phyloP scores from a whole-genome alignment of 768 basidiomycete species.

The Suillus clintonianus region DNA sequence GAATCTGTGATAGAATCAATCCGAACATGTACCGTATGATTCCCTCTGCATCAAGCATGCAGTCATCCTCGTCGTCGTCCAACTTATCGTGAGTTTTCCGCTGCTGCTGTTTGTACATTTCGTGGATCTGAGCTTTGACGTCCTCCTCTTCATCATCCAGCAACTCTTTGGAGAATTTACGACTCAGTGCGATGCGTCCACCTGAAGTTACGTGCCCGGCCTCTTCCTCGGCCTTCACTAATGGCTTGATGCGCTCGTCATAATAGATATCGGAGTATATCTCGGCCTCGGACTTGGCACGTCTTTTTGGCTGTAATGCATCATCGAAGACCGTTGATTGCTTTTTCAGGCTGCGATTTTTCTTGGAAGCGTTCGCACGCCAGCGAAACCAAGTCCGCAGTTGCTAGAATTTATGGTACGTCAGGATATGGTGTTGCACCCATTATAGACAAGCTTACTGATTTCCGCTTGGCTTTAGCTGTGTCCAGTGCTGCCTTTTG shows the following conservation, averaged over 20 bases:
- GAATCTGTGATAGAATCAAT: background rate
- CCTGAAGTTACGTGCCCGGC: background rate
- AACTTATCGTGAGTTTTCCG: background rate
- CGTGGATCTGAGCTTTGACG: background rate
- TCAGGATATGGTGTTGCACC: background rate
- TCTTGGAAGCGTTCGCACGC: background rate
- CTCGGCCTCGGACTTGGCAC: background rate
- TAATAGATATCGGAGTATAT: background rate
- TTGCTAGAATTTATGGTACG: background rate
- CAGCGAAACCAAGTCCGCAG: slow-evolving; percentile 5
- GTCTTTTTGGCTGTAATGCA: background rate
- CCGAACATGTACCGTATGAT: background rate
- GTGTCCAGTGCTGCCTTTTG: background rate
- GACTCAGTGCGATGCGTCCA: background rate
- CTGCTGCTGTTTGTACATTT: slow-evolving; percentile 2
- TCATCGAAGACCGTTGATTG: background rate
- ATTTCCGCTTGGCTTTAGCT: background rate
- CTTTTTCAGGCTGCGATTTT: background rate
- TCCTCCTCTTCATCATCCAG: background rate
- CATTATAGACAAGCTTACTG: background rate
- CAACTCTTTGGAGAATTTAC: slow-evolving; percentile 1
- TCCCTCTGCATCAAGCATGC: background rate
- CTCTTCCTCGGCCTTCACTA: slow-evolving; percentile 5
- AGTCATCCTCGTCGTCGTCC: background rate
- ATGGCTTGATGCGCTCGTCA: slow-evolving; percentile 3